phyloP scores from a whole-genome alignment of 1,284 basidiomycete species.

The Ceratobasidium papillatum region DNA sequence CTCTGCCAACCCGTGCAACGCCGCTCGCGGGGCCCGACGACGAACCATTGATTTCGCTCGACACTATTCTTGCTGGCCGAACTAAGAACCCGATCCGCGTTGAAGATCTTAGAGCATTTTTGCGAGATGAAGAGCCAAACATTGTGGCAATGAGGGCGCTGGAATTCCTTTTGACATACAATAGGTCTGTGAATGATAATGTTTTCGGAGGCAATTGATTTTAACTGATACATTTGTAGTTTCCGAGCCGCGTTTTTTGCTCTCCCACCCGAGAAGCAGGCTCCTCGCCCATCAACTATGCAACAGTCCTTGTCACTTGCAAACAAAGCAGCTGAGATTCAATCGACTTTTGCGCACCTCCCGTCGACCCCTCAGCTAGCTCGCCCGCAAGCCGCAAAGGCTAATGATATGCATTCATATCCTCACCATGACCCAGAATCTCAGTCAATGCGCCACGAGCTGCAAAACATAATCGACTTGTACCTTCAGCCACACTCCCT shows the following conservation, averaged over 20 bases:
- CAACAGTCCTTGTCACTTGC: constrained; percentile 29
- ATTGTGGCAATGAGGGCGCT: constrained; percentile 7
- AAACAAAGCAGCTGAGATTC: constrained; percentile 33
- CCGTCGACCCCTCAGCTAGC: constrained; percentile 3
- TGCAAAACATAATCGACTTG: constrained; percentile 41
- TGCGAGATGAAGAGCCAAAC: constrained; percentile 15
- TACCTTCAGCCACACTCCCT: constrained; percentile 39
- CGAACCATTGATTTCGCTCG: constrained; percentile 19
- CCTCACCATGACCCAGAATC: constrained; percentile 36
- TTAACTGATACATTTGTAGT: not conserved
- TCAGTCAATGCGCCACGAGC: constrained; percentile 41
- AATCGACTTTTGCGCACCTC: not conserved
- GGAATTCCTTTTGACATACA: constrained; percentile 43
- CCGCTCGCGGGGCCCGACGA: constrained; percentile 14
- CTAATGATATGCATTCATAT: not conserved
- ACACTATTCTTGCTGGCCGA: constrained; percentile 39
- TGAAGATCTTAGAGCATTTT: constrained; percentile 40
- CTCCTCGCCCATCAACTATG: constrained; percentile 39
- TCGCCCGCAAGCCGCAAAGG: constrained; percentile 13
- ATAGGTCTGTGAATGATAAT: constrained; percentile 34
- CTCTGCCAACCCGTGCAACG: constrained; percentile 12
- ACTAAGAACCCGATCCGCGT: constrained; percentile 42
- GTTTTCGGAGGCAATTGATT: not conserved
- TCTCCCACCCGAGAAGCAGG: constrained; percentile 38
- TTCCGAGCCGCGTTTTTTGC: constrained; percentile 41